Evolutionary conservation across 345 rosid species (phyloP).

Genomic region (Euphorbia tirucalli): DNA sequence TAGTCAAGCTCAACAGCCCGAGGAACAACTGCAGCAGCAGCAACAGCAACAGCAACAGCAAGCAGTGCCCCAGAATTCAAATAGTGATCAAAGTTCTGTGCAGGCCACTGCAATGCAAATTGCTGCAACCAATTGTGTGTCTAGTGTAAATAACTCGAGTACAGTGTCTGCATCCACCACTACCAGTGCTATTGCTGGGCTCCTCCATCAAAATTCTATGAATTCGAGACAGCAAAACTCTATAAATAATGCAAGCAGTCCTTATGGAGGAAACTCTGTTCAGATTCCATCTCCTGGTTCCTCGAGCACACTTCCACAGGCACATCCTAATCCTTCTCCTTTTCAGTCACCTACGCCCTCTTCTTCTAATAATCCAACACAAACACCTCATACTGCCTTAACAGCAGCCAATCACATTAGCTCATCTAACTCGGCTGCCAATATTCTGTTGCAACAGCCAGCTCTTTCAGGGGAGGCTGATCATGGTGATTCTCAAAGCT

Average conservation of each 20-base stretch:
- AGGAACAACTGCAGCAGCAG: conserved; percentile 57
- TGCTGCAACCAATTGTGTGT: conserved; percentile 48
- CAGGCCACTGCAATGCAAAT: conserved; percentile 49
- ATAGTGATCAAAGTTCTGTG: conserved; percentile 47
- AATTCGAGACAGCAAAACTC: conserved; percentile 75
- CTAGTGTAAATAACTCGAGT: conserved; percentile 52
- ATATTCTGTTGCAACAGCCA: conserved; percentile 54
- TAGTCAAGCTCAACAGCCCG: conserved; percentile 58
- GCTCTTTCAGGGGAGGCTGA: conserved; percentile 56
- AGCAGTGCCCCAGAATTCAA: conserved; percentile 44
- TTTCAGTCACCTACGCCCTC: conserved; percentile 76
- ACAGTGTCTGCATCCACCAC: conserved; percentile 60
- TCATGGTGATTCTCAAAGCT: conserved; percentile 62
- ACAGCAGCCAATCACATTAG: conserved; percentile 55
- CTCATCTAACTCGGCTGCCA: conserved; percentile 57
- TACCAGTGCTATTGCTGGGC: conserved; percentile 73
- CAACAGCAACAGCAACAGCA: conserved; percentile 53
- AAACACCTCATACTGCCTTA: conserved; percentile 51
- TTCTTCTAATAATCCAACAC: conserved; percentile 50
- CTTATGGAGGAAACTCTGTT: conserved; percentile 70
- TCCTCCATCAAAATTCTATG: conserved; percentile 89
- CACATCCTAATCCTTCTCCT: conserved; percentile 57
- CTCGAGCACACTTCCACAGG: conserved; percentile 63
- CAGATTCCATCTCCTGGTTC: conserved; percentile 82
- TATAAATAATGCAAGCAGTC: conserved; percentile 65